Conservation (phyloP, 108 stramenopile species). For the Pseudonitzschia multistriata region DNA sequence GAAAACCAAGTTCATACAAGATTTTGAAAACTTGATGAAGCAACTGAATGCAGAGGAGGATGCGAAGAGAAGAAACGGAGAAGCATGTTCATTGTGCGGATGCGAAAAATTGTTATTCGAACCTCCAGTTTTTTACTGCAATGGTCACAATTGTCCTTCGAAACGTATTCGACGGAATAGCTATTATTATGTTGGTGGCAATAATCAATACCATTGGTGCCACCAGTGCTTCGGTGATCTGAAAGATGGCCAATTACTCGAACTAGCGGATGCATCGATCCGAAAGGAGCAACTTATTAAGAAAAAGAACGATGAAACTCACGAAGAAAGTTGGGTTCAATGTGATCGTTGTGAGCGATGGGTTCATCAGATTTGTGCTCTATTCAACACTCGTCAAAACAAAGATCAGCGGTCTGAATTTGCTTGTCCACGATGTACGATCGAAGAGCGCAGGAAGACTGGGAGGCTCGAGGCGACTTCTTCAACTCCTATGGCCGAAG, state of each 20-base stretch:
- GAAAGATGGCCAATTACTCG: conserved; percentile 81
- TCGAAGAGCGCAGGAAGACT: conserved; percentile 75
- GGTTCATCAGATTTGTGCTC: conserved; percentile 98
- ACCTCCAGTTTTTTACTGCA: conserved; percentile 98
- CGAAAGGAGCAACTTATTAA: conserved; percentile 88
- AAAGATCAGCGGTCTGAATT: conserved; percentile 88
- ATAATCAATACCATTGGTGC: conserved; percentile 96
- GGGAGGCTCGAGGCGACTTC: conserved; percentile 65
- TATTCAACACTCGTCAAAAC: conserved; percentile 97
- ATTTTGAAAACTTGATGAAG: conserved; percentile 66
- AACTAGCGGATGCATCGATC: conserved; percentile 85
- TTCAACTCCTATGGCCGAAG: conserved; percentile 87
- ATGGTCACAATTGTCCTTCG: conserved; percentile 90
- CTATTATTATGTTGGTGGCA: conserved; percentile 94
- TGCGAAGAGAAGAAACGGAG: conserved; percentile 87
- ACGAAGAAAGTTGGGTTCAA: conserved; percentile 95
- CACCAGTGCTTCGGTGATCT: conserved; percentile 91
- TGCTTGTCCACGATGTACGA: conserved; percentile 85
- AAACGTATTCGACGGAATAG: conserved; percentile 92
- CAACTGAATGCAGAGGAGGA: conserved; percentile 86
- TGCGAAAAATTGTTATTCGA: conserved; percentile 93
- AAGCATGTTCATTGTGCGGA: conserved; percentile 94
- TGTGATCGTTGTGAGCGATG: conserved; percentile 96
- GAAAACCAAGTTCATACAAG: conserved; percentile 73
- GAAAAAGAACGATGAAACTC: conserved; percentile 94